These are phyloP conservation scores for Cupressus sempervirens DNA, from an alignment of 75 land plant genomes.

Conservation along the genomic window DNA sequence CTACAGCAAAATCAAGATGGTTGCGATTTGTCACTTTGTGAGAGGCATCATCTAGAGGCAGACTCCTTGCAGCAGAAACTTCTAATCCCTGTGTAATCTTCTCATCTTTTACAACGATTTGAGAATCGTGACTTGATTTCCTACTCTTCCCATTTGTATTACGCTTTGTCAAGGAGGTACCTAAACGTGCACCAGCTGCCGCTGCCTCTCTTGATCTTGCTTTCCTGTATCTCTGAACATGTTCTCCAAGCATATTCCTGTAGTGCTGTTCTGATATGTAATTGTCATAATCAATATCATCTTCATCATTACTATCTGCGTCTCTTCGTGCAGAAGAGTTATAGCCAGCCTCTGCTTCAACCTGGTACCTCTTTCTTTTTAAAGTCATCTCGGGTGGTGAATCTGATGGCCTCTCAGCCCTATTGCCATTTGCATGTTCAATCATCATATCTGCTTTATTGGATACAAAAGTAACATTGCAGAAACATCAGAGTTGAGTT, in stretches of 20 bases:
- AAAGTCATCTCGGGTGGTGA: constrained; percentile 31
- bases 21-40: constrained; percentile 17
- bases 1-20: constrained; percentile 23
- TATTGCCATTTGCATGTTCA: constrained; percentile 37
- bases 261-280: constrained; percentile 64
- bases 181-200: constrained; percentile 3
- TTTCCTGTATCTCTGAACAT: constrained; percentile 48
- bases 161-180: constrained; percentile 19
- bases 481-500: background rate
- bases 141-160: constrained; percentile 24
- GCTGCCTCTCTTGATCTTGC: constrained; percentile 24
- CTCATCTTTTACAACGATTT: constrained; percentile 11
- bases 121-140: constrained; percentile 22
- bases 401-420: constrained; percentile 36
- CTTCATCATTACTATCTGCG: constrained; percentile 66
- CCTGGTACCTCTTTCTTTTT: constrained; percentile 43
- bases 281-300: constrained; percentile 36
- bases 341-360: constrained; percentile 43
- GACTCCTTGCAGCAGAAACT: constrained; percentile 14
- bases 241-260: constrained; percentile 72
- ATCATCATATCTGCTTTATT: background rate
- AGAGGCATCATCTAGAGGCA: constrained; percentile 16
- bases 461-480: background rate
- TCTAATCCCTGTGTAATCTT: constrained; percentile 24
- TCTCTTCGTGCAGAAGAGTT: constrained; percentile 26